Evolutionary conservation across 2,329 filamentous ascomycete genomes (phyloP), one percentile per base, ranked within the genome.

Genomic region (Alternaria brassicicola): DNA sequence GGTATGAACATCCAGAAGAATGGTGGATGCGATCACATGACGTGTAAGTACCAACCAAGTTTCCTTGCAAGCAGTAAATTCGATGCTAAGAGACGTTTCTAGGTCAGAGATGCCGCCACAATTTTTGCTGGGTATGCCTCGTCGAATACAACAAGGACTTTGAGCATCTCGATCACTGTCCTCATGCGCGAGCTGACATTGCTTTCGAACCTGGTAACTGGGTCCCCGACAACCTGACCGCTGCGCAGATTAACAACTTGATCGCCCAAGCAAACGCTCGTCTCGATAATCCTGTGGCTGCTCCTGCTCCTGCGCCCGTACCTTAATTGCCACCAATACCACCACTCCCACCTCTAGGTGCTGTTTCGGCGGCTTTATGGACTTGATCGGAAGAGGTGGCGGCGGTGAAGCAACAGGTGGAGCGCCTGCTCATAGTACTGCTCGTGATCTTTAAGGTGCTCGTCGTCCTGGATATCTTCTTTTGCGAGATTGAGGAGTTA

Each of bases 1-100:
- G 63, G 67, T 19, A 30, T 68, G 23, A 67, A 66, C 8, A 71
- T 74, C 26, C 21, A 69, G 50, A 73, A 73, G 62, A n/a, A 55
- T 2, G 63, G 64, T 2, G 71, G 71, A 9, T 73, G 70, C 47
- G 62, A 69, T 21, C 68, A 72, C 26, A 70, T 73, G 59, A 56
- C 33, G 0, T 73, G 72, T 69, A 64, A 57, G 65, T 64, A 21
- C 12, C 21, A 21, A 4, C 9, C 10, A 23, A 17, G 23, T 2
- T 21, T 19, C 30, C 3, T 9, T 7, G 5, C 12, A 6, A 28
- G 47, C 23, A 21, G 15, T 2, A 50, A 13, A 15, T 15, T 1
- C 4, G 13, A 33, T 33, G 33, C 52, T 59, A 52, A 56, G 5
- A 7, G 4, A 13, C 17, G 21, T 6, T 19, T 26, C 12, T 19